Conservation (phyloP, 805 yeast species). For the Scheffersomyces spartinae region DNA sequence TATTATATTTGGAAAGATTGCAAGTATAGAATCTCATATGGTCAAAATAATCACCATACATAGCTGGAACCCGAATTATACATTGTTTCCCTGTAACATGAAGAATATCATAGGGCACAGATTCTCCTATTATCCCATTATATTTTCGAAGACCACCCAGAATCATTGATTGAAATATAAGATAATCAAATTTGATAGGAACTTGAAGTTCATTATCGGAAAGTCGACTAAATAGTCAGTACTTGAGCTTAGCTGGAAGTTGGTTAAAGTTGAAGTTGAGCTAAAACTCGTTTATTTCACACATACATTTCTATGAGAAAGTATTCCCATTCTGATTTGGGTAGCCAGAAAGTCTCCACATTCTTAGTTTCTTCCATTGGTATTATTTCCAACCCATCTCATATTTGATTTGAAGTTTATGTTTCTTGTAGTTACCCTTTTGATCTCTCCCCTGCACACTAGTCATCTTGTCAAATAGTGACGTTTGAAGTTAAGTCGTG, state of each 20-base stretch:
- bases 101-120: conserved; percentile 18
- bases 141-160: conserved; percentile 12
- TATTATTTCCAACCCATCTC: too few relatives aligned
- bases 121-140: conserved; percentile 24
- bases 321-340: conserved; percentile 15
- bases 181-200: conserved; percentile 12
- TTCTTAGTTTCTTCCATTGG: too few relatives aligned
- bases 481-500: too few relatives aligned
- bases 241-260: background rate
- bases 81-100: conserved; percentile 5
- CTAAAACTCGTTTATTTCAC: background rate
- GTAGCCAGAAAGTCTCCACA: too few relatives aligned
- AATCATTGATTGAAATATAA: conserved; percentile 22
- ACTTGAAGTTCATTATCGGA: conserved; percentile 5
- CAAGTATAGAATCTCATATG: conserved; percentile 21
- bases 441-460: too few relatives aligned
- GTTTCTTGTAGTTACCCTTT: too few relatives aligned
- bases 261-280: background rate
- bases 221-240: conserved; percentile 7
- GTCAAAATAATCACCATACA: conserved; percentile 11
- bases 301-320: conserved; percentile 14
- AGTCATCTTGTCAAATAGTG: too few relatives aligned
- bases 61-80: too few relatives aligned
- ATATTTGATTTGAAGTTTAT: too few relatives aligned
- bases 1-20: conserved; percentile 14